phyloP scores from a whole-genome alignment of 2,329 filamentous ascomycete species.

The Pseudogymnoascus sp. region DNA sequence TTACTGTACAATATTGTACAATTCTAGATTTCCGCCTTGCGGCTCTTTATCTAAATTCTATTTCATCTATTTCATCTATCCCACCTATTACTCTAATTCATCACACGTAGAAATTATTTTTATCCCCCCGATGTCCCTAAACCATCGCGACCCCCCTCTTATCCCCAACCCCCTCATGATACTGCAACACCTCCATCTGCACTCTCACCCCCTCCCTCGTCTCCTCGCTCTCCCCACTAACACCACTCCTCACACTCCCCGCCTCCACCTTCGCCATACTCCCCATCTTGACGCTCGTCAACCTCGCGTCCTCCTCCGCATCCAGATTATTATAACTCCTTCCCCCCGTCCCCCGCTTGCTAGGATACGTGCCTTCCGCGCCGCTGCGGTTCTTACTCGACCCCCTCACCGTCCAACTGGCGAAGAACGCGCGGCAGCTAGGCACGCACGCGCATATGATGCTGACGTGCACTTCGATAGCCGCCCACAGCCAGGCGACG shows the following conservation, averaged over 20 bases:
- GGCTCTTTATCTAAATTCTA: neutral
- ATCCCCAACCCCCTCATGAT: neutral
- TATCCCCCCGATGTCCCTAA: neutral
- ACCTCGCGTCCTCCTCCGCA: neutral
- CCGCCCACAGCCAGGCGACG: neutral
- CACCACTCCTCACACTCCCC: neutral
- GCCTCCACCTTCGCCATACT: neutral
- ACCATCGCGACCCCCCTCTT: neutral
- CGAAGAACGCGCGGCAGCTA: conserved; percentile 6
- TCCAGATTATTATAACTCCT: neutral
- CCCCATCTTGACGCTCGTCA: neutral
- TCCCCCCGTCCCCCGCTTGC: neutral
- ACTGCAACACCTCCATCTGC: conserved; percentile 1
- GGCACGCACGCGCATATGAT: conserved; percentile 3
- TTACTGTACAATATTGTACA: neutral
- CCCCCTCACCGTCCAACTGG: neutral
- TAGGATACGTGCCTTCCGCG: neutral
- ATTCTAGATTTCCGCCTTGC: neutral
- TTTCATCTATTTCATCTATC: too few species aligned
- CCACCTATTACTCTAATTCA: neutral
- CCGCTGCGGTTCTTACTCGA: neutral
- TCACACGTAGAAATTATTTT: neutral
- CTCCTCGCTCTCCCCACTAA: neutral
- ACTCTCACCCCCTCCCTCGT: conserved; percentile 1
- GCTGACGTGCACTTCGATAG: neutral